phyloP scores from a whole-genome alignment of 495 filamentous ascomycete genomes.

The Neurospora hispaniola region DNA sequence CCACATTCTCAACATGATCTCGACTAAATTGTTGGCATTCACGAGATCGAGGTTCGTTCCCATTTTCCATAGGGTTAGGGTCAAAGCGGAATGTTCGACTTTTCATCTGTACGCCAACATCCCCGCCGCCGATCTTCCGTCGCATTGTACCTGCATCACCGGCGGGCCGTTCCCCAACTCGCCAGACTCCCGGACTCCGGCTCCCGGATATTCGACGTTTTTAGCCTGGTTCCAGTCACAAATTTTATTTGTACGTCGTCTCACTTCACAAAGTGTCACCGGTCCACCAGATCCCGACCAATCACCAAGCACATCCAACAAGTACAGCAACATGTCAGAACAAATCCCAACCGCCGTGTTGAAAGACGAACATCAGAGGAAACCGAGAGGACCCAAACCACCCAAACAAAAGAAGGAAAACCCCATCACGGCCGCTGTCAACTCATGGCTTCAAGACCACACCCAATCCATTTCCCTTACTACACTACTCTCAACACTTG shows the following conservation, averaged over 20 bases:
- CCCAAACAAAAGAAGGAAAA: conserved; percentile 15
- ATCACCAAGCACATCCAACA: not conserved
- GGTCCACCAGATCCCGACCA: not conserved
- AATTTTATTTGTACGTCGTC: not conserved
- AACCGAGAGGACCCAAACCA: not conserved
- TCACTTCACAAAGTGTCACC: not conserved
- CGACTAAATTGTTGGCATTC: not conserved
- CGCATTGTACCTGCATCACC: not conserved
- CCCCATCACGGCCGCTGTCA: conserved; percentile 21
- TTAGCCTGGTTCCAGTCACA: not conserved
- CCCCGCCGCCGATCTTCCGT: not conserved
- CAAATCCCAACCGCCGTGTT: not conserved
- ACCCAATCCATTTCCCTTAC: not conserved
- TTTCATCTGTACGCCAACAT: not conserved
- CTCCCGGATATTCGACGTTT: not conserved
- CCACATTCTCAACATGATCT: not conserved
- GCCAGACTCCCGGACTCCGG: not conserved
- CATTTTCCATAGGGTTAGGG: not conserved
- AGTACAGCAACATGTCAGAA: not conserved
- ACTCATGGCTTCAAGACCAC: conserved; percentile 16
- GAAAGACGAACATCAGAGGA: too few relatives aligned
- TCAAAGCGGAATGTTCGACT: not conserved
- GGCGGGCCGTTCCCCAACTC: not conserved
- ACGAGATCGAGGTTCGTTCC: not conserved
- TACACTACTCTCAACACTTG: not conserved